Evolutionary conservation across 331 rosid species (phyloP).

Genomic region (Phaseolus coccineus): DNA sequence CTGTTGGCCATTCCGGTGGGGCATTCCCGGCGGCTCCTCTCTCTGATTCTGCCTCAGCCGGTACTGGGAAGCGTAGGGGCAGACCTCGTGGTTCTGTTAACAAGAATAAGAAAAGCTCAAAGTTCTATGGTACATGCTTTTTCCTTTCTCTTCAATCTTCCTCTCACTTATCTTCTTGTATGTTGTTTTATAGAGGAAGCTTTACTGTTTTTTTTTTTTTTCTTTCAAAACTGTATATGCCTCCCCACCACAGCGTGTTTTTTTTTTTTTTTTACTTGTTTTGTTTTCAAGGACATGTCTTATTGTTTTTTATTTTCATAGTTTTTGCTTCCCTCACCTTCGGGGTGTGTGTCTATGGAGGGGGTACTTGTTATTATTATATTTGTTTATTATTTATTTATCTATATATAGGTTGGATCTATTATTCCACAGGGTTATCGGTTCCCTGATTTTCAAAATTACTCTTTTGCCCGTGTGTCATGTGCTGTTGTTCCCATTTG

Average conservation of each 20-base stretch:
- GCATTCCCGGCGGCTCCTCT: conserved; percentile 49
- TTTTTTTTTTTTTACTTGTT: conserved; percentile 28
- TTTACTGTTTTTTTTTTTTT: not conserved
- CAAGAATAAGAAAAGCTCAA: conserved; percentile 54
- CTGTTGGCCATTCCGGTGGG: conserved; percentile 47
- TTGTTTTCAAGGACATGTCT: conserved; percentile 9
- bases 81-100: conserved; percentile 78
- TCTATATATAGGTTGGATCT: conserved; percentile 17
- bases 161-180: not conserved
- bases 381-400: not conserved
- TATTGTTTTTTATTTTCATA: not conserved
- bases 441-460: conserved; percentile 37
- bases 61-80: conserved; percentile 63
- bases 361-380: not conserved
- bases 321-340: not conserved
- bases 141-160: not conserved
- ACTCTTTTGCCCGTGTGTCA: conserved; percentile 47
- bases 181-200: not conserved
- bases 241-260: not conserved
- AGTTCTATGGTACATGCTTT: conserved; percentile 49
- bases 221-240: not conserved
- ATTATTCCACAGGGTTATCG: conserved; percentile 22
- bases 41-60: conserved; percentile 48
- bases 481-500: not conserved
- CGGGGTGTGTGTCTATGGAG: not conserved